Evolutionary conservation across 2,329 filamentous ascomycete genomes (phyloP), one percentile per base, ranked within the genome.

Genomic region (Trichoderma sp.): DNA sequence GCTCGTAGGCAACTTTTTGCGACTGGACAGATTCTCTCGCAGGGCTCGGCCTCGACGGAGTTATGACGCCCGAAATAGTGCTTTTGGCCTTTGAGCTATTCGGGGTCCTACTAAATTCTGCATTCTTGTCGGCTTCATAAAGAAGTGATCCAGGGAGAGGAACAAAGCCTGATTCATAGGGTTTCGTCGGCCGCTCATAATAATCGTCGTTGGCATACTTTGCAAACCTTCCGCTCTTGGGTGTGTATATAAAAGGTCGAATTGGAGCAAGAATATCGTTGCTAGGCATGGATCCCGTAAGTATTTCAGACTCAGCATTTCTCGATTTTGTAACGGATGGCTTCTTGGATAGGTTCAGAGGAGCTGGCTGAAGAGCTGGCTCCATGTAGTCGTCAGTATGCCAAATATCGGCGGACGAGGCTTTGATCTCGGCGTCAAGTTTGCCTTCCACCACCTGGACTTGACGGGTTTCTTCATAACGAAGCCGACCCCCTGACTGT

Each of bases 381-480:
- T 70, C 68, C 34, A 72, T 72, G 5, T 71, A 66, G 21, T 71
- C 70, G 32, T 72, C 73, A 21, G 58, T 49, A 49, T 68, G 59
- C 74, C 71, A 73, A 14, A 76, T 43, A 54, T 75, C 70, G 2
- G 75, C 76, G 2, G 72, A 70, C 3, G 72, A 70, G 5, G 74
- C 72, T 14, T 70, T 46, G 4, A 71, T 69, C 4, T 71, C 59
- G 4, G 70, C 70, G 10, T 63, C 49, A 6, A 68, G 69, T 4
- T 68, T 58, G 32, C 67, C 73, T n/a, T 72, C 68, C 14, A 76
- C 71, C 6, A 76, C 32, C 14, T 59, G 63, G 10, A 69, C 68
- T 32, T 60, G 68, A 16, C 52, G 68, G 39, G 63, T 52, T 4
- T 75, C 73, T 34, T 76, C 71, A 7, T 56, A 52, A 18, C 68